phyloP scores from a whole-genome alignment of 768 basidiomycete genomes.

The Boletales sp. region DNA sequence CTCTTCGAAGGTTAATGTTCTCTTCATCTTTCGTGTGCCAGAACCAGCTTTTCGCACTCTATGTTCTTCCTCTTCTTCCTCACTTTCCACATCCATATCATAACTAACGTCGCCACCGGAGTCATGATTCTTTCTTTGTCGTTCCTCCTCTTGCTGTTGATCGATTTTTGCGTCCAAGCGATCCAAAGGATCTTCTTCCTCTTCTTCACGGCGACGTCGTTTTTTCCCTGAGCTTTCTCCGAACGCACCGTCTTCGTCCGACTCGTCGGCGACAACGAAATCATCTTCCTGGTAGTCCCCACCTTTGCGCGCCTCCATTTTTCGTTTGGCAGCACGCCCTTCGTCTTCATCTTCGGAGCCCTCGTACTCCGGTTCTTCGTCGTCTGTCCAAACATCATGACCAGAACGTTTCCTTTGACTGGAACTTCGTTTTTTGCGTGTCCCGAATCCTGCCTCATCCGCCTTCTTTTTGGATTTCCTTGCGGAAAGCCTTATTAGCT shows the following conservation, averaged over 20 bases:
- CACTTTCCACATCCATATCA: slow-evolving; percentile 74
- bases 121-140: slow-evolving; percentile 38
- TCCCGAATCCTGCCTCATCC: slow-evolving; percentile 47
- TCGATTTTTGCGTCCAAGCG: slow-evolving; percentile 66
- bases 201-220: slow-evolving; percentile 39
- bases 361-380: slow-evolving; percentile 58
- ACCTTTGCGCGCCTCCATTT: slow-evolving; percentile 45
- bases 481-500: slow-evolving; percentile 59
- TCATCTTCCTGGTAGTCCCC: slow-evolving; percentile 83
- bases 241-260: slow-evolving; percentile 55
- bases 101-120: slow-evolving; percentile 38
- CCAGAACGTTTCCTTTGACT: slow-evolving; percentile 37
- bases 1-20: slow-evolving; percentile 51
- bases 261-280: slow-evolving; percentile 76
- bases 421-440: slow-evolving; percentile 46
- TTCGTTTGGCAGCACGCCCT: slow-evolving; percentile 40
- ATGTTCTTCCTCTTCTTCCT: slow-evolving; percentile 67
- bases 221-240: slow-evolving; percentile 35
- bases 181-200: slow-evolving; percentile 60
- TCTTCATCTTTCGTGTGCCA: slow-evolving; percentile 49
- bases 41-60: slow-evolving; percentile 56
- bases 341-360: slow-evolving; percentile 63
- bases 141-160: slow-evolving; percentile 51
- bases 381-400: slow-evolving; percentile 62
- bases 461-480: slow-evolving; percentile 60